Evolutionary conservation across 2,329 filamentous ascomycete species (phyloP).

Genomic region (Stagonosporopsis vannaccii): DNA sequence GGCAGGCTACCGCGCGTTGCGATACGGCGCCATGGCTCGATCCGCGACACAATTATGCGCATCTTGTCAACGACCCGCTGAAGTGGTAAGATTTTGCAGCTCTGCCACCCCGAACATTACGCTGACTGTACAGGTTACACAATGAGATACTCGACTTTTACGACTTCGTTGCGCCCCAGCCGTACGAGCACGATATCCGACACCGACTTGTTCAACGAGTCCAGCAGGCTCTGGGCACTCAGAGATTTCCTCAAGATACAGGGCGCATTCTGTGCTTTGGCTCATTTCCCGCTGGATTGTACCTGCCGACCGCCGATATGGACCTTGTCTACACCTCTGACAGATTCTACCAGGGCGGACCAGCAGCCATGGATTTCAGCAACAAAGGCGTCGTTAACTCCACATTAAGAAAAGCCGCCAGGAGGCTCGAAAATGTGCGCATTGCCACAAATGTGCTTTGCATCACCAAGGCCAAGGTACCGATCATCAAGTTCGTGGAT

Average conservation of each 20-base stretch:
- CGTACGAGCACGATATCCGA: conserved; percentile 80
- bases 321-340: conserved; percentile 82
- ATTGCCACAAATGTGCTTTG: conserved; percentile 68
- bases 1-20: conserved; percentile 47
- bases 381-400: conserved; percentile 59
- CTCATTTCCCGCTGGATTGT: conserved; percentile 86
- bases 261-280: conserved; percentile 80
- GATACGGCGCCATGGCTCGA: conserved; percentile 59
- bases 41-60: conserved; percentile 55
- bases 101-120: not conserved
- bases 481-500: conserved; percentile 91
- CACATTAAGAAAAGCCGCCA: conserved; percentile 68
- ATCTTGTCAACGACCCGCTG: conserved; percentile 59
- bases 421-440: conserved; percentile 61
- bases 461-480: conserved; percentile 81
- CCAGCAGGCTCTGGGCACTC: conserved; percentile 60
- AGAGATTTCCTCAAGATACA: conserved; percentile 36
- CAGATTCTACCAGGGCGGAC: conserved; percentile 64
- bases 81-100: conserved; percentile 51
- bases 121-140: conserved; percentile 68
- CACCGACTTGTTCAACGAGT: conserved; percentile 75
- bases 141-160: conserved; percentile 92
- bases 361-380: conserved; percentile 37
- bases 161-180: conserved; percentile 77
- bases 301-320: conserved; percentile 85